Evolutionary conservation across 306 rosid genomes (phyloP), one percentile per base, ranked within the genome.

Genomic region (Vigna trinervia): DNA sequence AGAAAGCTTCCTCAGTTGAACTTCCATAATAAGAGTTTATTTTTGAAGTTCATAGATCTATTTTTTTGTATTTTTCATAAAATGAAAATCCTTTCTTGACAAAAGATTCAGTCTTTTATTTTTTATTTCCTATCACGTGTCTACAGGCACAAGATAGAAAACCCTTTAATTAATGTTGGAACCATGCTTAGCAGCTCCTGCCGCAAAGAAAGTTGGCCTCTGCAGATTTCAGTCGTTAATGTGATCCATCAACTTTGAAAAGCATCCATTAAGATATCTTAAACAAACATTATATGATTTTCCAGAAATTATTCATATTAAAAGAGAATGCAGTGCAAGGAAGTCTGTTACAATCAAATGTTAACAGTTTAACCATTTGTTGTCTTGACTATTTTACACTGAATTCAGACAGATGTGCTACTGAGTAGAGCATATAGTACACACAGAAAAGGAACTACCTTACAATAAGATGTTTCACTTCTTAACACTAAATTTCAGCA

Each of bases 381-480:
- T 57, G 12, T 65, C n/a, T 17, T 51, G 13, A 41, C 6, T 43
- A 17, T 26, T 54, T 51, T 30, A 57, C n/a, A 52, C 39, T 14
- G 45, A 81, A 75, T 51, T 75, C 78, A 41, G 69, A 70, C 48
- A 32, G 61, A 32, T 52, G 76, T 1, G 9, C 46, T 14, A 38
- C 19, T 38, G 13, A 23, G 65, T 32, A 79, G 65, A 54, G 54
- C 12, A 4, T 32, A 60, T 22, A 48, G 20, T 52, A 53, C 57
- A 38, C 56, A 38, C 56, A 66, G 74, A 73, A 80, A 64, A 54
- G 46, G 45, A 10, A 63, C 68, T 53, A 23, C 19, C 62, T 63
- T 39, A 61, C 46, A 13, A 67, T 47, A 58, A 47, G 10, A 66
- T 47, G 36, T 50, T 67, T 66, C 76, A 67, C 80, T 65, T 75